Evolutionary conservation across 805 yeast species (phyloP).

Genomic region (Nakazawaea peltata): DNA sequence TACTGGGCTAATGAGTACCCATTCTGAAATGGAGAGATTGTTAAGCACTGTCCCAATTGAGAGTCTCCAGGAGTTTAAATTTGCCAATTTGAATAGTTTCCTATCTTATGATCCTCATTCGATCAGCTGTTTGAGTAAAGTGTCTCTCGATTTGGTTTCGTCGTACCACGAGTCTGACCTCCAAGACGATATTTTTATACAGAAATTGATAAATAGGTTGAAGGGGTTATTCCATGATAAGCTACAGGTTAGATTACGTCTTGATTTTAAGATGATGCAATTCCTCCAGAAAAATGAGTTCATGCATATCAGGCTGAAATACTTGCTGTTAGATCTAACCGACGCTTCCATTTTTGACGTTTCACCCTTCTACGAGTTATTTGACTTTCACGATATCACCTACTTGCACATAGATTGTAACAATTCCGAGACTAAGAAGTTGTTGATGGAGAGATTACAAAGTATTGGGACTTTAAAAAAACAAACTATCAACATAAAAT

Average conservation of each 20-base stretch:
- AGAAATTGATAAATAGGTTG: not conserved
- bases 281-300: not conserved
- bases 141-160: not conserved
- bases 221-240: not conserved
- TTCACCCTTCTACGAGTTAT: not conserved
- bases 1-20: not conserved
- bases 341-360: not conserved
- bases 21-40: conserved; percentile 1
- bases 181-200: not conserved
- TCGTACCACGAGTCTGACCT: too few relatives aligned
- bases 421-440: not conserved
- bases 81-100: not conserved
- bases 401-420: conserved; percentile 1
- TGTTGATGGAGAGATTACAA: not conserved
- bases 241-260: not conserved
- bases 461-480: not conserved
- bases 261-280: not conserved
- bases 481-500: too few relatives aligned
- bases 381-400: not conserved
- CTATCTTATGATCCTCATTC: not conserved
- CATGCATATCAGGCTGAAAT: not conserved
- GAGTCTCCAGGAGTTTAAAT: conserved; percentile 2
- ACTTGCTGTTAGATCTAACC: not conserved
- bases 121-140: conserved; percentile 2
- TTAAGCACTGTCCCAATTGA: conserved; percentile 3